phyloP scores from a whole-genome alignment of 768 basidiomycete genomes.

The Mycena crocata region DNA sequence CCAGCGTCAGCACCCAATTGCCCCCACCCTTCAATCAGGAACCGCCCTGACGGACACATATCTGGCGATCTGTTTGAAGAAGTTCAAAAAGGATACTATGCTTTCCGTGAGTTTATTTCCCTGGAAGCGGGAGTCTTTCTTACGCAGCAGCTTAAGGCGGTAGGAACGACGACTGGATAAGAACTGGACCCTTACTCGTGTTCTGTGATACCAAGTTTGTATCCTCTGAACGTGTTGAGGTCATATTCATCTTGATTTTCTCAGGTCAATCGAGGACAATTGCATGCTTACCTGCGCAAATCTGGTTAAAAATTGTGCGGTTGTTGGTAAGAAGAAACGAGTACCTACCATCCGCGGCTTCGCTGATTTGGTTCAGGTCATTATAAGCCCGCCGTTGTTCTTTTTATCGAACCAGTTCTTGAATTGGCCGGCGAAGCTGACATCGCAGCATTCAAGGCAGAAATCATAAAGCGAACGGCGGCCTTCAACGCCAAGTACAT shows the following conservation, averaged over 20 bases:
- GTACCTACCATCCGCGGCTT: no score
- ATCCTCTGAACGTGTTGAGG: no score
- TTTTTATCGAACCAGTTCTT: slow-evolving; percentile 41
- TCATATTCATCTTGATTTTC: not conserved
- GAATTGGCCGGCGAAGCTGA: not conserved
- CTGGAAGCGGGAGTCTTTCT: not conserved
- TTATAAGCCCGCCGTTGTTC: slow-evolving; percentile 38
- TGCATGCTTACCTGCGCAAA: slow-evolving; percentile 39
- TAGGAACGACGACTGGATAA: slow-evolving; percentile 43
- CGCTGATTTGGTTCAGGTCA: no score
- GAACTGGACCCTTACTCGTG: slow-evolving; percentile 29
- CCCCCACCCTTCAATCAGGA: slow-evolving; percentile 26
- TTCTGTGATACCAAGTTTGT: slow-evolving; percentile 41
- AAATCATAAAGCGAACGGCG: slow-evolving; percentile 38
- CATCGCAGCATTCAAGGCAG: slow-evolving; percentile 32
- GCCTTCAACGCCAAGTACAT: slow-evolving; percentile 40
- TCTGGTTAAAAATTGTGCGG: slow-evolving; percentile 45
- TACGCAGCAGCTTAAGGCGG: slow-evolving; percentile 5
- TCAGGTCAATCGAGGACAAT: slow-evolving; percentile 48
- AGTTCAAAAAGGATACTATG: slow-evolving; percentile 35
- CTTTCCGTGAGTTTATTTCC: slow-evolving; percentile 35
- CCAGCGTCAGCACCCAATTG: slow-evolving; percentile 10
- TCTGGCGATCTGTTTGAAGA: slow-evolving; percentile 42
- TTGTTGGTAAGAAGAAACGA: no score
- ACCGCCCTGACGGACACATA: slow-evolving; percentile 35